Evolutionary conservation across 2,329 filamentous ascomycete genomes (phyloP).

Genomic region (Claviceps pazoutovae): DNA sequence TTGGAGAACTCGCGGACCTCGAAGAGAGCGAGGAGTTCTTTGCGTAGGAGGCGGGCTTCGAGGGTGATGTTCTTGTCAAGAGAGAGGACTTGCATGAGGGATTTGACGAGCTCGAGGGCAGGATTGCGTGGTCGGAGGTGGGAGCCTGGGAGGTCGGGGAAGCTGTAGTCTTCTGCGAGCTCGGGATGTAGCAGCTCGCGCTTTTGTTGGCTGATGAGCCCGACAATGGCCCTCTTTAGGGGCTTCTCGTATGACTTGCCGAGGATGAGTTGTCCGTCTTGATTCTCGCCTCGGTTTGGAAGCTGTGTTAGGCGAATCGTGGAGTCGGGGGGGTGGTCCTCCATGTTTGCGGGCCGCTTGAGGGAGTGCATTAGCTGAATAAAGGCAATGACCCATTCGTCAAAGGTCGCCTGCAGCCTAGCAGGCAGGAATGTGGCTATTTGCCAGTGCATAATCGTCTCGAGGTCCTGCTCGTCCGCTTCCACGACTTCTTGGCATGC

Average conservation of each 20-base stretch:
- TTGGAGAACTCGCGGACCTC: constrained; percentile 88
- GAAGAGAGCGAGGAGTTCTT: constrained; percentile 78
- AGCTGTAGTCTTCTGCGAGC: constrained; percentile 72
- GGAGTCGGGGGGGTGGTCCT: constrained; percentile 23
- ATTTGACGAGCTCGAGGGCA: constrained; percentile 81
- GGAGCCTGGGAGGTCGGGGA: constrained; percentile 66
- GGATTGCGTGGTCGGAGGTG: constrained; percentile 47
- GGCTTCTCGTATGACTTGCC: constrained; percentile 79
- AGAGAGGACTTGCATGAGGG: constrained; percentile 79
- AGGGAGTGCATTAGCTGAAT: constrained; percentile 83
- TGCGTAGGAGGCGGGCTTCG: constrained; percentile 75
- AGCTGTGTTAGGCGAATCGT: constrained; percentile 46
- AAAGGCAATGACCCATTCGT: constrained; percentile 89
- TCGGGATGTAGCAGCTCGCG: constrained; percentile 83
- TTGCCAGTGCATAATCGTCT: constrained; percentile 98
- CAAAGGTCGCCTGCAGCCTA: constrained; percentile 70
- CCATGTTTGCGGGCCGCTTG: constrained; percentile 51
- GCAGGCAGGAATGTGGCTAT: constrained; percentile 76
- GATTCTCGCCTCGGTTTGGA: constrained; percentile 45
- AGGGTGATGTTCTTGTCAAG: constrained; percentile 83
- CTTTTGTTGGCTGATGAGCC: constrained; percentile 72
- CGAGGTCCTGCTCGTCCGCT: constrained; percentile 56
- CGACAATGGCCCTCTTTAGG: constrained; percentile 73
- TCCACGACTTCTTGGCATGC: constrained; percentile 75
- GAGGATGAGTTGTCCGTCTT: constrained; percentile 52